Evolutionary conservation across 345 rosid genomes (phyloP).

Genomic region (Melaleuca alternifolia): DNA sequence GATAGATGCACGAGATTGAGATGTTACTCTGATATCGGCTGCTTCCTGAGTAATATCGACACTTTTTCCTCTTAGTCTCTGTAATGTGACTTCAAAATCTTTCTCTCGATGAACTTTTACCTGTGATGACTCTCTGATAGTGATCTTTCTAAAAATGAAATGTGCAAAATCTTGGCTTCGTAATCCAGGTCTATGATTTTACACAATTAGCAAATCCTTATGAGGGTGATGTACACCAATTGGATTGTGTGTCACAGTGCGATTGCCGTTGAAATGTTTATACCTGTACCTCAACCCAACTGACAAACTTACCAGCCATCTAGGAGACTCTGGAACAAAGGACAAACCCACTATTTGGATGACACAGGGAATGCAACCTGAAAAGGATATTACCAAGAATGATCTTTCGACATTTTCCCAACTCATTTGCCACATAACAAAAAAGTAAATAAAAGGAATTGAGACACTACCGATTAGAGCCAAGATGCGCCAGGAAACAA

Average conservation of each 20-base stretch:
- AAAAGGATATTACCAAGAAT: background rate
- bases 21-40: constrained; percentile 24
- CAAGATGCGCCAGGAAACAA: constrained; percentile 20
- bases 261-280: background rate
- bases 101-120: constrained; percentile 22
- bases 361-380: constrained; percentile 24
- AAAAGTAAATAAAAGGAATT: background rate
- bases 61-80: constrained; percentile 31
- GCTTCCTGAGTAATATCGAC: constrained; percentile 40
- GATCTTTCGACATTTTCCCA: background rate
- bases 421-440: no score
- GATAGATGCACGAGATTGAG: background rate
- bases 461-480: constrained; percentile 10
- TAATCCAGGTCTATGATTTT: background rate
- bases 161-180: background rate
- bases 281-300: background rate
- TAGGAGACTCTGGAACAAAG: constrained; percentile 40
- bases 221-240: background rate
- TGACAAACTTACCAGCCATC: constrained; percentile 30
- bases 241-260: background rate
- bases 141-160: background rate
- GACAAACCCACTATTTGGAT: constrained; percentile 17
- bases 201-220: background rate
- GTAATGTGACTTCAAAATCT: constrained; percentile 27
- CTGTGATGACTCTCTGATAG: constrained; percentile 2